Evolutionary conservation across 805 yeast genomes (phyloP).

Genomic region (Cyberlindnera mrakii): DNA sequence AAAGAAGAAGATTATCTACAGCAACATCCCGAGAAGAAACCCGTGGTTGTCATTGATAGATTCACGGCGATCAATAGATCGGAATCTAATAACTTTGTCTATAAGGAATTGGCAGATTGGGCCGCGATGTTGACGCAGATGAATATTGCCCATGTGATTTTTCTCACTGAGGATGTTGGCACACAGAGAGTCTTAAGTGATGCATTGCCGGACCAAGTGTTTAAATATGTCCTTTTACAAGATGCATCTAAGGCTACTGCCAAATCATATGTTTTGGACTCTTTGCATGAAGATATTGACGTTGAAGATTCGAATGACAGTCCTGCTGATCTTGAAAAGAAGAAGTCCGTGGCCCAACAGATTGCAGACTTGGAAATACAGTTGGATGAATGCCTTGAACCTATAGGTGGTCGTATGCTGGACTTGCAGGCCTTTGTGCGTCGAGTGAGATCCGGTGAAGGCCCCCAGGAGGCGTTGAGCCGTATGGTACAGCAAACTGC

Average conservation of each 20-base stretch:
- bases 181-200: constrained; percentile 60
- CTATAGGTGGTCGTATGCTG: constrained; percentile 91
- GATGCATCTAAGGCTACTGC: constrained; percentile 79
- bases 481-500: constrained; percentile 83
- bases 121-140: constrained; percentile 68
- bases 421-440: constrained; percentile 88
- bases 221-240: constrained; percentile 64
- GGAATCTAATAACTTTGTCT: constrained; percentile 57
- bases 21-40: constrained; percentile 79
- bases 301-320: constrained; percentile 23
- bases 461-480: constrained; percentile 64
- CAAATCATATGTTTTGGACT: constrained; percentile 57
- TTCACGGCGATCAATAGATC: constrained; percentile 52
- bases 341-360: constrained; percentile 3
- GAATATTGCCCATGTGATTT: constrained; percentile 85
- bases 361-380: constrained; percentile 24
- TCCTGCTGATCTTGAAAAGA: constrained; percentile 20
- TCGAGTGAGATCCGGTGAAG: constrained; percentile 83
- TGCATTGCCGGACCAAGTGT: constrained; percentile 82
- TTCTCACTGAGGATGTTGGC: constrained; percentile 81
- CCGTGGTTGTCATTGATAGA: constrained; percentile 78
- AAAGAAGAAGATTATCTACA: constrained; percentile 80
- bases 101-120: constrained; percentile 81
- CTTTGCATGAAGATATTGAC: constrained; percentile 28
- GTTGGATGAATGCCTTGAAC: constrained; percentile 54